Evolutionary conservation across 2,329 filamentous ascomycete species (phyloP).

Genomic region (Juglanconis oblonga): DNA sequence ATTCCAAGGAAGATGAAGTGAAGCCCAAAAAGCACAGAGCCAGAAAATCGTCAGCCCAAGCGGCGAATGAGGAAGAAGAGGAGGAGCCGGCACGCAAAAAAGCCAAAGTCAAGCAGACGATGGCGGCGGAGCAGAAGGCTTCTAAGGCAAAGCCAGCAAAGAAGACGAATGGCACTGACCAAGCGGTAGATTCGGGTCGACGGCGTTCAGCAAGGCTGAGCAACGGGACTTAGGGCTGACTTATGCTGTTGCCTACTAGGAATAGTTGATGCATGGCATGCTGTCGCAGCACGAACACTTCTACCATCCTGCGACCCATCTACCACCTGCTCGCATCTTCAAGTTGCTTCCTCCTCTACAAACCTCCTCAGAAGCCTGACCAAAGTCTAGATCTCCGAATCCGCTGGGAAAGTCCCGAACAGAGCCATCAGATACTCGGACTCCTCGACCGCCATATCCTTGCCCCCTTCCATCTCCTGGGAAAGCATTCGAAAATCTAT

Average conservation of each 20-base stretch:
- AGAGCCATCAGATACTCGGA: conserved; percentile 33
- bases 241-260: not conserved
- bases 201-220: conserved; percentile 29
- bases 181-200: conserved; percentile 5
- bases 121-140: conserved; percentile 15
- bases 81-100: conserved; percentile 22
- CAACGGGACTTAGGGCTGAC: conserved; percentile 16
- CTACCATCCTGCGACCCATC: too few species aligned
- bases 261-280: too few species aligned
- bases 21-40: conserved; percentile 15
- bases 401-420: conserved; percentile 35
- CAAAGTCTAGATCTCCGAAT: conserved; percentile 30
- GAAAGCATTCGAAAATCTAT: conserved; percentile 34
- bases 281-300: too few species aligned
- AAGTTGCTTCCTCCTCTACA: too few species aligned
- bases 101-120: conserved; percentile 27
- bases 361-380: too few species aligned
- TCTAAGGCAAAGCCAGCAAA: not conserved
- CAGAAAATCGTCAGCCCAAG: conserved; percentile 12
- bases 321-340: too few species aligned
- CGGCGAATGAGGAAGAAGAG: conserved; percentile 28
- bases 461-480: conserved; percentile 26
- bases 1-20: conserved; percentile 25
- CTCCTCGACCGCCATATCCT: conserved; percentile 25
- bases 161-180: conserved; percentile 15